Percentiles rank a stretch among this genome's conserved stretches.
phyloP scores from a whole-genome alignment of 441 rosid genomes.

The Pelargonium cotyledonis region DNA sequence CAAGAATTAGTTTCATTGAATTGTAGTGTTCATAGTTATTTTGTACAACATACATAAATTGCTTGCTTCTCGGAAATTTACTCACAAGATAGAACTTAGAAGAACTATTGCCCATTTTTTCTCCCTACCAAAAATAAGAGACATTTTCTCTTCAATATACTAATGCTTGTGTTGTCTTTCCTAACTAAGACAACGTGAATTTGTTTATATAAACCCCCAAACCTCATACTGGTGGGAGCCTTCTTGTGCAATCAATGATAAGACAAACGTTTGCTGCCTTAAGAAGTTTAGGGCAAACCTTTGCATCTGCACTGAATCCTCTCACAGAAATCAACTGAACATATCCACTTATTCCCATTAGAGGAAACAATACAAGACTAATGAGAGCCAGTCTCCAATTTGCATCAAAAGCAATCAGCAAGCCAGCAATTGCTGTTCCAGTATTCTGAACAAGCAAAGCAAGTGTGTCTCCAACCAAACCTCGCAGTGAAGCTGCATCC shows the following conservation, averaged over 20 bases:
- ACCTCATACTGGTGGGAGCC: too few relatives aligned
- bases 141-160: too few relatives aligned
- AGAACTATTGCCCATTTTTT: too few relatives aligned
- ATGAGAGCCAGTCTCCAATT: conserved; percentile 55
- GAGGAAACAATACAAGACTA: conserved; percentile 43
- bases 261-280: too few relatives aligned
- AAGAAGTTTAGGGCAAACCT: conserved; percentile 30
- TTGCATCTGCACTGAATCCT: conserved; percentile 68
- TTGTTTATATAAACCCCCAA: too few relatives aligned
- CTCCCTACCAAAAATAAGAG: too few relatives aligned
- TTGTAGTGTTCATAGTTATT: neutral
- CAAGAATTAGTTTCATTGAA: neutral
- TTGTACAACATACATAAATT: neutral
- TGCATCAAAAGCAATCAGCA: conserved; percentile 53
- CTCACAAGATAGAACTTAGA: neutral
- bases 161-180: too few relatives aligned
- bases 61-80: neutral
- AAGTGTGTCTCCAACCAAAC: conserved; percentile 59
- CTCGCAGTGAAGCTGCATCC: conserved; percentile 48
- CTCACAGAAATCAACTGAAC: conserved; percentile 39
- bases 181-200: too few relatives aligned
- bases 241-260: neutral
- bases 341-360: conserved; percentile 40
- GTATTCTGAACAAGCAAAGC: conserved; percentile 50
- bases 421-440: conserved; percentile 40